Percentiles rank a stretch among this genome's conserved stretches.
phyloP scores from a whole-genome alignment of 2,329 filamentous ascomycete genomes.

The Talaromyces islandicus region DNA sequence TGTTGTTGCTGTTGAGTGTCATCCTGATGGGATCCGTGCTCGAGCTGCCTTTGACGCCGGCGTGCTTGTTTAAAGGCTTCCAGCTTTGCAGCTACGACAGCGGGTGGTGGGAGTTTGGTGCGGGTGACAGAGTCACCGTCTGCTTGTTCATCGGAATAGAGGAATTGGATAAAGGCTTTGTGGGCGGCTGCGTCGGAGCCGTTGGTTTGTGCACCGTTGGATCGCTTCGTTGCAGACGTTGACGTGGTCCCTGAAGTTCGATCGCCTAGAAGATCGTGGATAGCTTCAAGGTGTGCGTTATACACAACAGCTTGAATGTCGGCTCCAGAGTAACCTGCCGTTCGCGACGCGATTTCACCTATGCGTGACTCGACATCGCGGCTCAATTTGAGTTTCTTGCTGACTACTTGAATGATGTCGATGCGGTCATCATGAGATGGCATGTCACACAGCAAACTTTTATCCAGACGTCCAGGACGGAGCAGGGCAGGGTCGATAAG shows the following conservation, averaged over 20 bases:
- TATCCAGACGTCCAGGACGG: constrained; percentile 86
- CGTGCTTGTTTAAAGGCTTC: constrained; percentile 69
- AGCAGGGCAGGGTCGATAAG: constrained; percentile 91
- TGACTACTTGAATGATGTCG: constrained; percentile 83
- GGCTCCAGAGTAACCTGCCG: constrained; percentile 87
- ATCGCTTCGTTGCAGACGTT: constrained; percentile 19
- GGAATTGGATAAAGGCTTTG: constrained; percentile 69
- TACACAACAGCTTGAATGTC: constrained; percentile 93
- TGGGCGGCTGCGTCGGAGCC: constrained; percentile 26
- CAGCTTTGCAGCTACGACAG: constrained; percentile 74
- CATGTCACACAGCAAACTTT: constrained; percentile 86
- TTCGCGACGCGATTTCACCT: constrained; percentile 68
- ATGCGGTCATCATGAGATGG: constrained; percentile 65
- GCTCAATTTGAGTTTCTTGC: constrained; percentile 69
- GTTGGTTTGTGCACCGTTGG: constrained; percentile 14
- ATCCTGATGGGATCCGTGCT: constrained; percentile 25
- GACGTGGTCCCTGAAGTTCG: constrained; percentile 28
- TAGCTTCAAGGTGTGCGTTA: constrained; percentile 93
- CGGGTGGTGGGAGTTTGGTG: constrained; percentile 64
- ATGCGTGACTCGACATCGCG: constrained; percentile 59
- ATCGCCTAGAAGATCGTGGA: constrained; percentile 80
- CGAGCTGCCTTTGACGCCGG: constrained; percentile 54
- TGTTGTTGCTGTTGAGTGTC: constrained; percentile 13
- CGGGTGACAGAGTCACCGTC: constrained; percentile 28
- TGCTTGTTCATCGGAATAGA: constrained; percentile 60